Percentiles rank a stretch among this genome's conserved stretches.
phyloP scores from a whole-genome alignment of 345 rosid genomes.

The Salix dunnii region DNA sequence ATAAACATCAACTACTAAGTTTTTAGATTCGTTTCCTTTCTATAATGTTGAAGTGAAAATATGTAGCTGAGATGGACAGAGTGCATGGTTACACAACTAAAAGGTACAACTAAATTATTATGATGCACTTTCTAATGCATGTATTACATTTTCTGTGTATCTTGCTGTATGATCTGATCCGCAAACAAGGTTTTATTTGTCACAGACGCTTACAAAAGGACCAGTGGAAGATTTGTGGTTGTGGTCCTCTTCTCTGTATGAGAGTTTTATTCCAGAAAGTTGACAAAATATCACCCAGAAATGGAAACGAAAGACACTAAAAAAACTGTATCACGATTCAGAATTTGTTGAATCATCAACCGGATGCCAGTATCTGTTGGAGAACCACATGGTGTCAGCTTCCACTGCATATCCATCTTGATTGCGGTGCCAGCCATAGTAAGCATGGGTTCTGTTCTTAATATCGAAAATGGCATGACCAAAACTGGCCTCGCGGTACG shows the following conservation, averaged over 20 bases:
- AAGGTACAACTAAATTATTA: too few species aligned
- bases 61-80: background rate
- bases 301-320: background rate
- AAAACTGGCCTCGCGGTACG: slow-evolving; percentile 85
- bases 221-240: too few species aligned
- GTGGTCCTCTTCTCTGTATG: background rate
- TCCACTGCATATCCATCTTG: slow-evolving; percentile 77
- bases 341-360: slow-evolving; percentile 48
- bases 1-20: too few species aligned
- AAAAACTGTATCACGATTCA: background rate
- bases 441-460: slow-evolving; percentile 81
- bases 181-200: background rate
- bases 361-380: slow-evolving; percentile 64
- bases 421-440: slow-evolving; percentile 78
- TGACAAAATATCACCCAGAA: background rate
- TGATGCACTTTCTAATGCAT: background rate
- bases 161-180: background rate
- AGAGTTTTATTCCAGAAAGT: slow-evolving; percentile 4
- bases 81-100: too few species aligned
- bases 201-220: background rate
- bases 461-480: slow-evolving; percentile 81
- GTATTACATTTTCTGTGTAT: background rate
- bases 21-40: too few species aligned
- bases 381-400: slow-evolving; percentile 83
- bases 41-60: too few species aligned